Conservation (phyloP, 176 grass and related monocot genomes). For the Aegilops speltoides region DNA sequence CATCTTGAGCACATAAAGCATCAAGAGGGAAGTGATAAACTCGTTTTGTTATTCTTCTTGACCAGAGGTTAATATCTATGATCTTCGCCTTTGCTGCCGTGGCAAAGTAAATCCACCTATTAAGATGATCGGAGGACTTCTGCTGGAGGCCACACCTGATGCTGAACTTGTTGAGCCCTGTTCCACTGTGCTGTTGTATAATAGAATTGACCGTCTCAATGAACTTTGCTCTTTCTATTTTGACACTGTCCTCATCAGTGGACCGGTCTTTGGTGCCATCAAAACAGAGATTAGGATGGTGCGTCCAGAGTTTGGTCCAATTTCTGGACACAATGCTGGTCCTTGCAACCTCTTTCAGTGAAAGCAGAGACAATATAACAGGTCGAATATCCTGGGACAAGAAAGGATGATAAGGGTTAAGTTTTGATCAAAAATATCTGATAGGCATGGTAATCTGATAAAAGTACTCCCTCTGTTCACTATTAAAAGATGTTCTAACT, state of each 20-base stretch:
- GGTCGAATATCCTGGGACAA: neutral
- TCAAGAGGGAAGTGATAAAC: slow-evolving; percentile 12
- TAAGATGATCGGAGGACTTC: neutral
- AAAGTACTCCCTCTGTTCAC: no score
- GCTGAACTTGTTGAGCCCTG: slow-evolving; percentile 22
- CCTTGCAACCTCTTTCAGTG: slow-evolving; percentile 19
- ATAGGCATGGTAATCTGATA: neutral
- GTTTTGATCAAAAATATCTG: neutral
- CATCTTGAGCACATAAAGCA: slow-evolving; percentile 3
- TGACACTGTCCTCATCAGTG: neutral
- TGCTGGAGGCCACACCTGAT: neutral
- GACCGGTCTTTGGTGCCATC: neutral
- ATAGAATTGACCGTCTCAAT: slow-evolving; percentile 1
- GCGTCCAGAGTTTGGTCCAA: slow-evolving; percentile 11
- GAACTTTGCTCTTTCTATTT: slow-evolving; percentile 28
- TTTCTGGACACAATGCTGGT: neutral
- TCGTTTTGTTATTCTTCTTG: neutral
- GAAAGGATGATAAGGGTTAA: neutral
- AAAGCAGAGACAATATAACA: neutral
- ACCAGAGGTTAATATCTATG: slow-evolving; percentile 17
- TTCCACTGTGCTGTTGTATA: slow-evolving; percentile 10
- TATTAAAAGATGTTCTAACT: no score
- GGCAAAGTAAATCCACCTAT: slow-evolving; percentile 23
- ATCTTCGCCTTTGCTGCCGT: slow-evolving; percentile 9
- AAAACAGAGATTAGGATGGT: slow-evolving; percentile 11